These are phyloP conservation scores for Yarrowia galli DNA, from an alignment of 1,139 yeast species.

Conservation along the genomic window DNA sequence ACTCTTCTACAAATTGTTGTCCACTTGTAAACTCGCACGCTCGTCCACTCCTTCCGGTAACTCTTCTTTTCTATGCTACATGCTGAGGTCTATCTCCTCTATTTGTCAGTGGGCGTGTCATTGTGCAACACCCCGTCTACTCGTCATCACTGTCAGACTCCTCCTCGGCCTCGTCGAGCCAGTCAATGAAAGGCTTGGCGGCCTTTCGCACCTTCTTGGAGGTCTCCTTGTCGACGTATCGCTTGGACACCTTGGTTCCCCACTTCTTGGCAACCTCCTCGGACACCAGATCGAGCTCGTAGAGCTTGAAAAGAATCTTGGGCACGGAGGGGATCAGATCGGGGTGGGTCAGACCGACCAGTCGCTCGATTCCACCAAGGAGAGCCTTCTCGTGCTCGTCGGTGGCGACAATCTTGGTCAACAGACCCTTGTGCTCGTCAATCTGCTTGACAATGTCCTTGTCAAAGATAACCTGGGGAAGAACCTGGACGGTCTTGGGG, in stretches of 20 bases:
- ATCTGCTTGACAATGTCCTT: conserved; percentile 78
- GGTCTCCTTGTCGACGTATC: conserved; percentile 89
- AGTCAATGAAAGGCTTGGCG: conserved; percentile 91
- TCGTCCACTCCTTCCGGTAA: no score
- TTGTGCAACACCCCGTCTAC: conserved; percentile 40
- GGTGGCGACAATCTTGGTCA: conserved; percentile 74
- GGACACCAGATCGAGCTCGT: conserved; percentile 80
- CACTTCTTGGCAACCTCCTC: conserved; percentile 83
- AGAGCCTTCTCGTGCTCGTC: conserved; percentile 79
- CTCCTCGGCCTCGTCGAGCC: conserved; percentile 95
- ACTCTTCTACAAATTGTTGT: not conserved
- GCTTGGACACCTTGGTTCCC: conserved; percentile 93
- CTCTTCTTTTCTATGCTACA: not conserved
- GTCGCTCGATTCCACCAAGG: conserved; percentile 94
- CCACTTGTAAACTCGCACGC: not conserved
- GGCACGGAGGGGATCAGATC: conserved; percentile 78
- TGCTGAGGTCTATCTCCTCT: conserved; percentile 11
- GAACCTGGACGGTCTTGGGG: conserved; percentile 84
- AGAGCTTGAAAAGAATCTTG: conserved; percentile 78
- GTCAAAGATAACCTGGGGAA: conserved; percentile 89
- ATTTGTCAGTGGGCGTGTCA: not conserved
- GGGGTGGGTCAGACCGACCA: conserved; percentile 82
- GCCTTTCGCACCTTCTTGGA: conserved; percentile 95
- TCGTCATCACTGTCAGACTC: conserved; percentile 62
- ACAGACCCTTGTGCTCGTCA: conserved; percentile 78